Conservation (phyloP, 2,329 filamentous ascomycete genomes). For the Reticulascus tulasneorum region DNA sequence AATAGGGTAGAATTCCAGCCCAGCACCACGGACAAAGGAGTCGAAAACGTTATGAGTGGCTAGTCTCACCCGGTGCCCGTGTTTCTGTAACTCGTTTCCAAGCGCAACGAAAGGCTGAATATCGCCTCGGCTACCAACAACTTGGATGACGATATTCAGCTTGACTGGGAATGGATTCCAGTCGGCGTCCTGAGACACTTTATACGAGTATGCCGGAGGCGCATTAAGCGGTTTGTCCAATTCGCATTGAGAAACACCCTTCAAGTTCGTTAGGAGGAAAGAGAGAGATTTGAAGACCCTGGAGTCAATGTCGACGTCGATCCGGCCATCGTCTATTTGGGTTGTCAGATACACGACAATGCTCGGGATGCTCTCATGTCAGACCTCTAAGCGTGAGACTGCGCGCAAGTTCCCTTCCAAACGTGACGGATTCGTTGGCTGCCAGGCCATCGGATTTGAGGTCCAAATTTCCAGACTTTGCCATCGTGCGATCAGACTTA, state of each 20-base stretch:
- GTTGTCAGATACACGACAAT: too few relatives aligned
- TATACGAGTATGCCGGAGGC: slow-evolving; percentile 8
- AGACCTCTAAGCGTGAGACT: too few relatives aligned
- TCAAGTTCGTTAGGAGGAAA: slow-evolving; percentile 8
- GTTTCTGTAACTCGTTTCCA: slow-evolving; percentile 34
- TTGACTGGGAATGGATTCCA: slow-evolving; percentile 7
- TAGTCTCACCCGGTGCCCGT: slow-evolving; percentile 39
- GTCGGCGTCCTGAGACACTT: too few relatives aligned
- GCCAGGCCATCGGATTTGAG: too few relatives aligned
- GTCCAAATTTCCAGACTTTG: too few relatives aligned
- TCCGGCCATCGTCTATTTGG: slow-evolving; percentile 12
- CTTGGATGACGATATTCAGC: slow-evolving; percentile 14
- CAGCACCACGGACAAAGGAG: slow-evolving; percentile 41
- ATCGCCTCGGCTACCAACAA: slow-evolving; percentile 24
- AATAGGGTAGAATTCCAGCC: slow-evolving; percentile 49
- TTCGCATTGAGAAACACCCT: slow-evolving; percentile 1
- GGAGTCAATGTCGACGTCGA: slow-evolving; percentile 13
- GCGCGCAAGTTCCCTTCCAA: too few relatives aligned
- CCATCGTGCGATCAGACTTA: too few relatives aligned
- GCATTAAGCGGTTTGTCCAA: too few relatives aligned
- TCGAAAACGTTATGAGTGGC: slow-evolving; percentile 47
- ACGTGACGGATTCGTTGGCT: too few relatives aligned
- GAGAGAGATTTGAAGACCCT: slow-evolving; percentile 8
- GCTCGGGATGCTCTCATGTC: too few relatives aligned
- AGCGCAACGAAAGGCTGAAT: slow-evolving; percentile 47